Percentiles rank a stretch among this genome's conserved stretches.
Evolutionary conservation across 305 asterid genomes (phyloP).

Genomic region (Vinca major): DNA sequence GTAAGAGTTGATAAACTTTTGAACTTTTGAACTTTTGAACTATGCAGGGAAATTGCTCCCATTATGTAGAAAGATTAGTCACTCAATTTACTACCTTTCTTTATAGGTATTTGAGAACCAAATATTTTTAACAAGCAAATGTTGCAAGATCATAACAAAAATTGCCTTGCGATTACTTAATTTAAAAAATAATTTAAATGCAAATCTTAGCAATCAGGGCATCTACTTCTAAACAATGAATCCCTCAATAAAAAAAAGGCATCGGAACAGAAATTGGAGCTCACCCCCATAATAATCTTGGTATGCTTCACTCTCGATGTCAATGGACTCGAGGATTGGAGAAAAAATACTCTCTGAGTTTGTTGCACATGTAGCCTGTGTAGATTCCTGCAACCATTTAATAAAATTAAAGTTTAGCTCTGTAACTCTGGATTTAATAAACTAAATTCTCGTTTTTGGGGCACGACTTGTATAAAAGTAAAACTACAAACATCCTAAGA

Average conservation of each 20-base stretch:
- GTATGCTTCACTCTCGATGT: slow-evolving; percentile 19
- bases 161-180: not conserved
- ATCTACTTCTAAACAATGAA: not conserved
- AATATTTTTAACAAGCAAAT: not conserved
- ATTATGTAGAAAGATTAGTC: not conserved
- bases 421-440: not conserved
- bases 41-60: not conserved
- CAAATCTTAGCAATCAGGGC: not conserved
- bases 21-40: not conserved
- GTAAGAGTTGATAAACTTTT: not conserved
- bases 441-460: not conserved
- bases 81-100: not conserved
- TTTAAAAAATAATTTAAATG: not conserved
- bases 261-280: slow-evolving; percentile 10
- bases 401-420: slow-evolving; percentile 14
- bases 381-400: slow-evolving; percentile 42
- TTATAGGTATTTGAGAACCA: not conserved
- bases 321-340: slow-evolving; percentile 60
- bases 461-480: not conserved
- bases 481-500: not conserved
- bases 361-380: slow-evolving; percentile 43
- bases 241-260: slow-evolving; percentile 13
- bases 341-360: slow-evolving; percentile 69
- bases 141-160: not conserved
- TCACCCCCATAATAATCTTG: slow-evolving; percentile 46